Evolutionary conservation across 768 basidiomycete species (phyloP).

Genomic region (Mycena rebaudengoi): DNA sequence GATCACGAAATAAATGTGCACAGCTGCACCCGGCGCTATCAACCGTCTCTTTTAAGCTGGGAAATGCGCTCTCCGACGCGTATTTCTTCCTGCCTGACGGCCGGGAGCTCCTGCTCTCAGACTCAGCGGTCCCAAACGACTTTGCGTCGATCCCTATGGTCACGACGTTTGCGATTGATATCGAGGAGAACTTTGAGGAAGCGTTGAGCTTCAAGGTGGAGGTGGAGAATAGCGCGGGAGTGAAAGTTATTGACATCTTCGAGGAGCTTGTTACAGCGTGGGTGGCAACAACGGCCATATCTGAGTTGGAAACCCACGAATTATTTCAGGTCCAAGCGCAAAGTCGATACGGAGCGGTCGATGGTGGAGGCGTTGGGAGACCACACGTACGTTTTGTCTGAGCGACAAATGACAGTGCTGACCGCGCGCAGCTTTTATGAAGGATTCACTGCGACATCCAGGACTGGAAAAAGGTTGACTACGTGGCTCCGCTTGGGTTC

Average conservation of each 20-base stretch:
- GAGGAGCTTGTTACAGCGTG: not conserved
- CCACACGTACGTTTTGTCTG: not conserved
- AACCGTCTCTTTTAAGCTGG: not conserved
- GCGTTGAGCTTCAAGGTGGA: not conserved
- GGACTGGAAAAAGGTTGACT: not conserved
- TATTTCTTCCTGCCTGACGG: not conserved
- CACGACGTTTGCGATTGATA: not conserved
- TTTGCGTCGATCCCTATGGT: not conserved
- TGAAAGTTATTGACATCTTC: not conserved
- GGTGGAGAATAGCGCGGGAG: not conserved
- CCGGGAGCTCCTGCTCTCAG: not conserved
- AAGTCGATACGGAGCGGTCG: not conserved
- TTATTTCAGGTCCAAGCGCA: not conserved
- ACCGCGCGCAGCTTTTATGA: not conserved
- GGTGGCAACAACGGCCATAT: no score
- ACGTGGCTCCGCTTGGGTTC: not conserved
- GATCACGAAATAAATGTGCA: no score
- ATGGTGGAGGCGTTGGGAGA: not conserved
- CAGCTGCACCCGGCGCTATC: not conserved
- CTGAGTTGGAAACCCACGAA: no score
- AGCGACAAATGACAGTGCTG: no score
- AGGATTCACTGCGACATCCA: not conserved
- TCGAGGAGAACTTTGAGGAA: not conserved
- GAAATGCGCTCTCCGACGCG: not conserved
- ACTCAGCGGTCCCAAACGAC: not conserved